A percentile compares a stretch with the other conserved stretches of the same genome.
These are phyloP conservation scores for Teratosphaeria gauchensis DNA, from an alignment of 2,329 filamentous ascomycete genomes.

Conservation along the genomic window DNA sequence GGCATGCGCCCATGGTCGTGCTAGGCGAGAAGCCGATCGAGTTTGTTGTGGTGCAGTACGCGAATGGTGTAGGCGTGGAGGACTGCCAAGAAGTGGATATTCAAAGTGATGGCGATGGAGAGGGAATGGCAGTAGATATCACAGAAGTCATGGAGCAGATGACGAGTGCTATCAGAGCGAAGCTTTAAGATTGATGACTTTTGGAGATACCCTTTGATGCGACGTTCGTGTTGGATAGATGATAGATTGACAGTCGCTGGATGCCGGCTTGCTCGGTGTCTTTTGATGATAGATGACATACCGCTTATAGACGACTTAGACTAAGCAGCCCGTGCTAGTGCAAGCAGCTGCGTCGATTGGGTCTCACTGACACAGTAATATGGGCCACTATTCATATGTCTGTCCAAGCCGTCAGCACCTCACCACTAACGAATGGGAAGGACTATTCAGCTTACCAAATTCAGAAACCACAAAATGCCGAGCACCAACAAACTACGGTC, in stretches of 20 bases:
- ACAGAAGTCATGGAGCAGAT: neutral
- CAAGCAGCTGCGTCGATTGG: too few relatives aligned
- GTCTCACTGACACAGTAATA: neutral
- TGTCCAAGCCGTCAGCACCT: neutral
- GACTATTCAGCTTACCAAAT: slow-evolving; percentile 7
- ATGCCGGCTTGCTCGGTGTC: neutral
- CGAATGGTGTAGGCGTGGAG: slow-evolving; percentile 69
- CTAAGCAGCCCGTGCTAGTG: neutral
- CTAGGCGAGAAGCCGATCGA: slow-evolving; percentile 62
- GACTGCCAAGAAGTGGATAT: slow-evolving; percentile 73
- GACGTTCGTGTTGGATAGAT: neutral
- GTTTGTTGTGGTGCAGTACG: slow-evolving; percentile 84
- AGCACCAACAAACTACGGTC: slow-evolving; percentile 8
- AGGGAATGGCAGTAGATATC: neutral
- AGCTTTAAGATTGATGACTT: neutral
- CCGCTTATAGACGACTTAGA: neutral
- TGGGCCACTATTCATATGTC: neutral
- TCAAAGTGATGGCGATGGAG: neutral
- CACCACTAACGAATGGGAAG: neutral
- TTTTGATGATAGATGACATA: neutral
- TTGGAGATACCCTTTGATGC: neutral
- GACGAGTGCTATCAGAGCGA: neutral
- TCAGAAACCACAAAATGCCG: slow-evolving; percentile 10
- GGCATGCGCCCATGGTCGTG: slow-evolving; percentile 94
- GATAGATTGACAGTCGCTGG: neutral